Evolutionary conservation across 164 flowering plant species (phyloP).

Genomic region (Liquidambar formosana): DNA sequence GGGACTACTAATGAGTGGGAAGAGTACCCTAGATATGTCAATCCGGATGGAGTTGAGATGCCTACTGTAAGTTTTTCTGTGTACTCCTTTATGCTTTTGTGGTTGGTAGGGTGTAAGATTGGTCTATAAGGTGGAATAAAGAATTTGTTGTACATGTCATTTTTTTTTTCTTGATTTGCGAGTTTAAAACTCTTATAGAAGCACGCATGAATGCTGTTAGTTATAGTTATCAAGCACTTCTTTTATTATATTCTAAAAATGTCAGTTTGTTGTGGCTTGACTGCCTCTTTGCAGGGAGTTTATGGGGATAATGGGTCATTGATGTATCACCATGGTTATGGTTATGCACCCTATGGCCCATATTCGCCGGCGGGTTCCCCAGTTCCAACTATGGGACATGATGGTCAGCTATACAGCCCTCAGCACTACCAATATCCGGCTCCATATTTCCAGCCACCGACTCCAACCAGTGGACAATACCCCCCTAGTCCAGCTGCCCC

Average conservation of each 20-base stretch:
- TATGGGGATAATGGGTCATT: constrained; percentile 69
- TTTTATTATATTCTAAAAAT: neutral
- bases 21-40: constrained; percentile 49
- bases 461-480: constrained; percentile 42
- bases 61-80: constrained; percentile 44
- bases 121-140: too few relatives aligned
- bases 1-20: constrained; percentile 63
- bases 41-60: constrained; percentile 67
- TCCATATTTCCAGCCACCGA: constrained; percentile 56
- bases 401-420: constrained; percentile 76
- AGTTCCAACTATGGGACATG: constrained; percentile 73
- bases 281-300: constrained; percentile 41
- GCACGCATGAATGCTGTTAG: neutral
- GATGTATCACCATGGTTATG: constrained; percentile 69
- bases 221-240: neutral
- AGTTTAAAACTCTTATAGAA: neutral
- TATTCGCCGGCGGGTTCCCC: constrained; percentile 70
- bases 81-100: neutral
- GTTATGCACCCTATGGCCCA: constrained; percentile 70
- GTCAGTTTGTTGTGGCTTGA: neutral
- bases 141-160: too few relatives aligned
- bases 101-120: neutral
- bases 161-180: neutral
- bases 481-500: constrained; percentile 31
- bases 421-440: constrained; percentile 78